Percentiles rank a stretch among this genome's conserved stretches.
phyloP scores from a whole-genome alignment of 352 stramenopile species.

The Pythium dissotocum region DNA sequence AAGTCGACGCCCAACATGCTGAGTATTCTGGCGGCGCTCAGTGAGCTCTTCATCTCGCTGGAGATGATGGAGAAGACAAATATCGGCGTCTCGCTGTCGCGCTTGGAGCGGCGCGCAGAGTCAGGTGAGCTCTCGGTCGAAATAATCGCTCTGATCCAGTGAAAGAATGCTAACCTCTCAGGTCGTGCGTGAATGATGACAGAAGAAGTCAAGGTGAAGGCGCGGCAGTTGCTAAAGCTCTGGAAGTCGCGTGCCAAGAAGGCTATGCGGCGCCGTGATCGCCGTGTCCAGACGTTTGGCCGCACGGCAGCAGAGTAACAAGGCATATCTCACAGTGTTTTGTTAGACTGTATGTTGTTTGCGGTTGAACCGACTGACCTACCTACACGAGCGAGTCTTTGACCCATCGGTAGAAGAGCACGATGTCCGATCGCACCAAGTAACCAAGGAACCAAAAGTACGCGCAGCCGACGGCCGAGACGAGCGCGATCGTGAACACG shows the following conservation, averaged over 20 bases:
- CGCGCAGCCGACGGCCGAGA: slow-evolving; percentile 38
- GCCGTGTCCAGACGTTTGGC: slow-evolving; percentile 67
- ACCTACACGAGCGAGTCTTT: slow-evolving; percentile 13
- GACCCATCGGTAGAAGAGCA: slow-evolving; percentile 35
- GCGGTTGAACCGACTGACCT: background rate
- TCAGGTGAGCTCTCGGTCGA: slow-evolving; percentile 24
- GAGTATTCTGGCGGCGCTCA: slow-evolving; percentile 50
- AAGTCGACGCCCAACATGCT: slow-evolving; percentile 49
- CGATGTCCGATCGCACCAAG: slow-evolving; percentile 47
- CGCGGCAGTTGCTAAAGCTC: slow-evolving; percentile 45
- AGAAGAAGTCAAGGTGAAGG: slow-evolving; percentile 43
- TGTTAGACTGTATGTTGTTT: too few species aligned
- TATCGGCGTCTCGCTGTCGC: slow-evolving; percentile 43
- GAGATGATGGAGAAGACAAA: slow-evolving; percentile 82
- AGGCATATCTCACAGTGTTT: too few species aligned
- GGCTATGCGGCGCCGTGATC: slow-evolving; percentile 51
- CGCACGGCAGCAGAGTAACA: slow-evolving; percentile 66
- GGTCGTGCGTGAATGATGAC: background rate
- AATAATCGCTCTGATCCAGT: background rate
- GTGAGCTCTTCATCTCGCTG: slow-evolving; percentile 71
- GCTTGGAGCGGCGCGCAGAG: slow-evolving; percentile 37
- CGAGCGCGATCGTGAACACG: slow-evolving; percentile 28
- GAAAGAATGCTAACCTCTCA: background rate
- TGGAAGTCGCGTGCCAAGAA: slow-evolving; percentile 77
- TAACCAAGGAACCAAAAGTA: slow-evolving; percentile 83